phyloP scores from a whole-genome alignment of 2,329 filamentous ascomycete species.

The Cercospora sesami region DNA sequence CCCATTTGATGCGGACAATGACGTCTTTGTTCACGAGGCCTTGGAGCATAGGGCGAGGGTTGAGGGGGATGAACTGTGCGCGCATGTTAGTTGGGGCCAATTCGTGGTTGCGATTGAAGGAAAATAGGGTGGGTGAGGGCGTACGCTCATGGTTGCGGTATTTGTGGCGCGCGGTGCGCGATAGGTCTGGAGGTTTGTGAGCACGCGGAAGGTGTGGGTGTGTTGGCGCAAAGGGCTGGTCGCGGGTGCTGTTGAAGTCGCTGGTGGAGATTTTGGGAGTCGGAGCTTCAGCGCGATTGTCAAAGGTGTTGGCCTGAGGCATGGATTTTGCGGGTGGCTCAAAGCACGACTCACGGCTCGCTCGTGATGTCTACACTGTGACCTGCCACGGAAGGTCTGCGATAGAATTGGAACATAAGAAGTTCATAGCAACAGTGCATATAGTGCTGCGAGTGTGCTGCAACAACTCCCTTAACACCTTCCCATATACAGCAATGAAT shows the following conservation, averaged over 20 bases:
- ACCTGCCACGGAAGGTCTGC: background rate
- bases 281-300: no score
- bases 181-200: background rate
- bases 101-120: background rate
- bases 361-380: background rate
- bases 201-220: background rate
- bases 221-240: background rate
- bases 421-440: background rate
- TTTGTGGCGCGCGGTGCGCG: conserved; percentile 2
- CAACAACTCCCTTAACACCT: background rate
- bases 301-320: conserved; percentile 1
- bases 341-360: background rate
- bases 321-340: background rate
- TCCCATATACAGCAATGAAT: background rate
- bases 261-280: background rate
- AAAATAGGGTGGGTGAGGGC: conserved; percentile 1
- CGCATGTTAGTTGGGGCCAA: background rate
- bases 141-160: conserved; percentile 30
- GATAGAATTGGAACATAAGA: background rate
- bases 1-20: conserved; percentile 94
- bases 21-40: conserved; percentile 91
- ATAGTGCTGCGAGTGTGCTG: background rate
- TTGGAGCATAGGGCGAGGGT: conserved; percentile 95
- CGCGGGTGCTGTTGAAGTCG: background rate
- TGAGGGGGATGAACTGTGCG: conserved; percentile 75